A percentile compares a stretch with the other conserved stretches of the same genome.
phyloP scores from a whole-genome alignment of 495 filamentous ascomycete genomes.

The Penicillium flavigenum region DNA sequence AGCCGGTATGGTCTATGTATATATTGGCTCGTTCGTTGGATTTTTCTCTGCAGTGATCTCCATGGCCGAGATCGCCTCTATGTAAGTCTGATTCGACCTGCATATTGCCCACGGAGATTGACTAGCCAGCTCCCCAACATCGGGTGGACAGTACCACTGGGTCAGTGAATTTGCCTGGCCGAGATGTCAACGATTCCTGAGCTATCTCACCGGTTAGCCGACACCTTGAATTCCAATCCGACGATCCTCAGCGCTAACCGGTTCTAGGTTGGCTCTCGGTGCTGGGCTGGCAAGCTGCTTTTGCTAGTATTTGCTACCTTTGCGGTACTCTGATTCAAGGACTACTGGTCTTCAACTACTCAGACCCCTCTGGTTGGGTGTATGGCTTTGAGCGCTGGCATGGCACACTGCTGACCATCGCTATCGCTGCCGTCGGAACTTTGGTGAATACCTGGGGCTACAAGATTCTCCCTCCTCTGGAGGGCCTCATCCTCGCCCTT shows the following conservation, averaged over 20 bases:
- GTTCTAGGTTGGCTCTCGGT: slow-evolving; percentile 46
- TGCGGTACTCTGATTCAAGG: slow-evolving; percentile 48
- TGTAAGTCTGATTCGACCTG: slow-evolving; percentile 27
- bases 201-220: slow-evolving; percentile 41
- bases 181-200: slow-evolving; percentile 42
- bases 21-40: slow-evolving; percentile 42
- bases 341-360: slow-evolving; percentile 47
- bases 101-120: slow-evolving; percentile 7
- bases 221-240: neutral
- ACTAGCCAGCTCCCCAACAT: slow-evolving; percentile 37
- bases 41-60: slow-evolving; percentile 43
- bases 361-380: slow-evolving; percentile 30
- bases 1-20: slow-evolving; percentile 50
- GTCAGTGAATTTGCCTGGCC: slow-evolving; percentile 44
- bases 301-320: slow-evolving; percentile 39
- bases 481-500: slow-evolving; percentile 44
- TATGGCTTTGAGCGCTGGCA: slow-evolving; percentile 39
- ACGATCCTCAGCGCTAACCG: neutral
- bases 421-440: slow-evolving; percentile 38
- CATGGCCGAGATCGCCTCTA: slow-evolving; percentile 49
- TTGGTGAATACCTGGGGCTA: slow-evolving; percentile 46
- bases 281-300: slow-evolving; percentile 47
- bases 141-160: slow-evolving; percentile 53
- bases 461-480: slow-evolving; percentile 39
- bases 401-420: slow-evolving; percentile 45